phyloP scores from a whole-genome alignment of 2,329 filamentous ascomycete genomes.

The Colletotrichum musae region DNA sequence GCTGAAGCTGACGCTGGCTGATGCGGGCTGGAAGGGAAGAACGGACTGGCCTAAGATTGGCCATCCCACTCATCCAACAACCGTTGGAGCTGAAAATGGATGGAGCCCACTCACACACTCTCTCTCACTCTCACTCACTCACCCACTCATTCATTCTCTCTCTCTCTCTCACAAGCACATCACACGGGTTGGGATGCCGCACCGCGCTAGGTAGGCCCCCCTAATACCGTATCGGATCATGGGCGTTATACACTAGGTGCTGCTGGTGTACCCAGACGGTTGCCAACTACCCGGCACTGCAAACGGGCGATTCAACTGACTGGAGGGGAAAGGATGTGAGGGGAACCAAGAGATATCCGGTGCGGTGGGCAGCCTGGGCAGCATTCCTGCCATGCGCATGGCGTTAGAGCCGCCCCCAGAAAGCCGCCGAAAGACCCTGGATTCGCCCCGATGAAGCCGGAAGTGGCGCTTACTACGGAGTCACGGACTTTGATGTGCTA shows the following conservation, averaged over 20 bases:
- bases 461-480: conserved; percentile 19
- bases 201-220: conserved; percentile 8
- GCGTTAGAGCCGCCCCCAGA: conserved; percentile 26
- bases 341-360: background rate
- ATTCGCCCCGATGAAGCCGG: conserved; percentile 36
- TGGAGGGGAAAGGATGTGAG: background rate
- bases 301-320: conserved; percentile 20
- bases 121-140: too few species aligned
- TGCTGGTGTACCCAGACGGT: conserved; percentile 7
- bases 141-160: too few species aligned
- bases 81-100: background rate
- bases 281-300: conserved; percentile 27
- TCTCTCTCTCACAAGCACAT: too few species aligned
- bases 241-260: background rate
- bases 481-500: background rate
- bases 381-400: conserved; percentile 28
- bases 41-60: conserved; percentile 9
- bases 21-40: conserved; percentile 2
- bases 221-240: conserved; percentile 17
- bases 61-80: conserved; percentile 11
- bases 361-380: conserved; percentile 8
- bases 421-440: conserved; percentile 38
- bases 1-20: background rate
- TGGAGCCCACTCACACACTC: conserved; percentile 1
- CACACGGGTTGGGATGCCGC: conserved; percentile 9